phyloP scores from a whole-genome alignment of 495 filamentous ascomycete species.

The Alectoria sarmentosa region DNA sequence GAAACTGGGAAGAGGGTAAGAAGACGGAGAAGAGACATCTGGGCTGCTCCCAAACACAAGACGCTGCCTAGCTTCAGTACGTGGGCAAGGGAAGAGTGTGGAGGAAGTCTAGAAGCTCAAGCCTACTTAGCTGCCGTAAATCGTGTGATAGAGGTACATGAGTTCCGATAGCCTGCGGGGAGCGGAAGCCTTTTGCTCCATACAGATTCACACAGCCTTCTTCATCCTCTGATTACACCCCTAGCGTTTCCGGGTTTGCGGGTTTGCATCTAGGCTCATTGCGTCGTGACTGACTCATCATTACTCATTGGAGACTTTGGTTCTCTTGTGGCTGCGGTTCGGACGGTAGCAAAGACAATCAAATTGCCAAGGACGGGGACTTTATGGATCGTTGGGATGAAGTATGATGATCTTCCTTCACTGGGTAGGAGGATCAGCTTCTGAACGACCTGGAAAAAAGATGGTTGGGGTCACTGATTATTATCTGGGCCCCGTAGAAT shows the following conservation, averaged over 20 bases:
- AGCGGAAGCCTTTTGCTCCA: neutral
- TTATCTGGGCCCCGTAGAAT: neutral
- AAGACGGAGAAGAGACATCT: no score
- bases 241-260: neutral
- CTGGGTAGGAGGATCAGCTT: neutral
- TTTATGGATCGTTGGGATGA: neutral
- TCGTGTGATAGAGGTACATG: neutral
- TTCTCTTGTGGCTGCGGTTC: neutral
- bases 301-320: neutral
- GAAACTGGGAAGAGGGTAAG: neutral
- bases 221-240: neutral
- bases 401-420: neutral
- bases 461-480: neutral
- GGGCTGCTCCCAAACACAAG: no score
- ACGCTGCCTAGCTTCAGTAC: no score
- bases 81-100: neutral
- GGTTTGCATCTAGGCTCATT: neutral
- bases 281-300: neutral
- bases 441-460: neutral
- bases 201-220: neutral
- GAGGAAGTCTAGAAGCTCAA: neutral
- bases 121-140: neutral
- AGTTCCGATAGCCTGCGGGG: conserved; percentile 2
- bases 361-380: neutral
- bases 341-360: neutral